Evolutionary conservation across 352 stramenopile species (phyloP).

Genomic region (Phytophthora boehmeriae): DNA sequence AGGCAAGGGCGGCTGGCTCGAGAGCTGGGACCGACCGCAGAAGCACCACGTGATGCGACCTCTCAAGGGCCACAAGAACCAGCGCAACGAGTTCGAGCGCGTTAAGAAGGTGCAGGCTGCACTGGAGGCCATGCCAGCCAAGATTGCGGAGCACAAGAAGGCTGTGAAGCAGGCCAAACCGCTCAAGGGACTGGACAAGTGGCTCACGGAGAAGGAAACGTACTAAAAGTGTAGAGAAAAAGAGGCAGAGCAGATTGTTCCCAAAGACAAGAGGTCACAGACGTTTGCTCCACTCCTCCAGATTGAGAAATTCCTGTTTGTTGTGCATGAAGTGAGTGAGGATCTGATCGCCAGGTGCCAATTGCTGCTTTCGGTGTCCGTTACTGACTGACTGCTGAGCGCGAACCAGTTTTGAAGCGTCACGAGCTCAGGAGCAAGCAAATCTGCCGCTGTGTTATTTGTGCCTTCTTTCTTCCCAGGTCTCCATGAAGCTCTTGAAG

Average conservation of each 20-base stretch:
- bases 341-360: no score
- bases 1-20: slow-evolving; percentile 82
- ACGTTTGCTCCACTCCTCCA: slow-evolving; percentile 21
- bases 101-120: slow-evolving; percentile 89
- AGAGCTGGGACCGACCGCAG: slow-evolving; percentile 73
- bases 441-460: no score
- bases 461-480: not conserved
- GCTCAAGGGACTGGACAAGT: slow-evolving; percentile 88
- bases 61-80: slow-evolving; percentile 79
- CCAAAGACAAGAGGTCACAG: slow-evolving; percentile 14
- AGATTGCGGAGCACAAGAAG: slow-evolving; percentile 90
- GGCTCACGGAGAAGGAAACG: slow-evolving; percentile 83
- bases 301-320: not conserved
- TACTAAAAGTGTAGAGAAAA: slow-evolving; percentile 59
- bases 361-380: slow-evolving; percentile 1
- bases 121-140: slow-evolving; percentile 79
- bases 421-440: slow-evolving; percentile 15
- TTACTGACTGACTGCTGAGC: not conserved
- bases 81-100: slow-evolving; percentile 86
- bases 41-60: slow-evolving; percentile 89
- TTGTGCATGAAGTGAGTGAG: not conserved
- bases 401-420: slow-evolving; percentile 21
- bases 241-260: slow-evolving; percentile 14
- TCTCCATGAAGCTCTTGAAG: slow-evolving; percentile 26
- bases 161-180: slow-evolving; percentile 81